These are phyloP conservation scores for Marchantia polymorpha DNA, from an alignment of 225 moss, liverwort and hornwort genomes.

Conservation along the genomic window DNA sequence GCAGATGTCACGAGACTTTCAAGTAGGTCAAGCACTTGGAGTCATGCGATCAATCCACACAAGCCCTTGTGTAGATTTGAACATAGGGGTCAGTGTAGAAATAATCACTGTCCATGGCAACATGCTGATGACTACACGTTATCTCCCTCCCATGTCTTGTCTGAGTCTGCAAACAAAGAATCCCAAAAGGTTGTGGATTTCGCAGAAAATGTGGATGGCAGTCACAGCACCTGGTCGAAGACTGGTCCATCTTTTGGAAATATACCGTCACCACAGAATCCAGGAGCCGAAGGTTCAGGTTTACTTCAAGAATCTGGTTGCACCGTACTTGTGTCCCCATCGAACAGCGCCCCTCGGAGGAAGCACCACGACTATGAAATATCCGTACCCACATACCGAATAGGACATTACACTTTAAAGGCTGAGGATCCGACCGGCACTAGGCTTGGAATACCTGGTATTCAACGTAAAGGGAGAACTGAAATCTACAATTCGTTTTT, in stretches of 20 bases:
- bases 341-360: conserved; percentile 23
- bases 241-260: not conserved
- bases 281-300: conserved; percentile 21
- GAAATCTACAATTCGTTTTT: conserved; percentile 50
- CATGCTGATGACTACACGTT: conserved; percentile 66
- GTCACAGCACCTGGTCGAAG: not conserved
- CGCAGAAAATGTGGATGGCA: conserved; percentile 21
- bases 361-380: conserved; percentile 35
- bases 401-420: conserved; percentile 50
- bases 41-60: conserved; percentile 58
- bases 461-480: conserved; percentile 38
- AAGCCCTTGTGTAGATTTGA: conserved; percentile 82
- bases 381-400: conserved; percentile 51
- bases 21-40: conserved; percentile 57
- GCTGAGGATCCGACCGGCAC: conserved; percentile 40
- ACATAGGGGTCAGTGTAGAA: conserved; percentile 71
- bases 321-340: conserved; percentile 11
- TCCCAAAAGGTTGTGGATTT: conserved; percentile 10
- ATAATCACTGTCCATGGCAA: conserved; percentile 71
- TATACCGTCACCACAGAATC: not conserved
- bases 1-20: conserved; percentile 42
- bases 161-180: conserved; percentile 41
- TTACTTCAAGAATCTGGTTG: conserved; percentile 24
- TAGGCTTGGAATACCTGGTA: conserved; percentile 38
- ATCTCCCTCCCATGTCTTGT: conserved; percentile 30